Base-by-base conservation (phyloP, 2,329 filamentous ascomycete species). In the Rhexocercosporidium sp. region DNA sequence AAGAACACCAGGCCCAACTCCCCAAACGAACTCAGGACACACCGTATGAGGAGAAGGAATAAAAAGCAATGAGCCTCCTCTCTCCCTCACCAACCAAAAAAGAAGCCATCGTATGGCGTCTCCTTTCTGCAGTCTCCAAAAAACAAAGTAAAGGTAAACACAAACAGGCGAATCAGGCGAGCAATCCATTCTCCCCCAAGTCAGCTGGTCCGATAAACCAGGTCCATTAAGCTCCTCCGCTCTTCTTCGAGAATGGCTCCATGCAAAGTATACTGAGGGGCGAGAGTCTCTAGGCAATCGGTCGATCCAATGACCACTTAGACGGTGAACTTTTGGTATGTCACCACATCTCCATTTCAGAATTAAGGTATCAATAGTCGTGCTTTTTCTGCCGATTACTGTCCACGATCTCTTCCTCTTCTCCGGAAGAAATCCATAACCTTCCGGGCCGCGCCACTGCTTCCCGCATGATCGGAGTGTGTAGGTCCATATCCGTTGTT, bases 371-470 rank as follows among this genome's bases (percentile, higher is more conserved):
- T 25, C 11, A 27, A 29, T 37, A 56, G n/a, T 18, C 9, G 12
- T 44, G 11, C 8, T 44, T 16, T 18, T 18, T 59, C 11, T 8
- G 14, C 20, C 14, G 22, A 20, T 69, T 47, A 69, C 56, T 69
- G 60, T 7, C 67, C 72, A 20, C 75, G 66, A 91, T 85, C 73
- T 90, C 92, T 81, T 91, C 92, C 93, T 77, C 94, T 88, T 78
- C 94, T 87, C 74, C 96, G 87, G 84, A 99, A 99, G 80, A 98
- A 97, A 81, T 99, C 95, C 94, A 99, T 98, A 46, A 99, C 96
- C 77, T 93, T 90, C 78, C 94, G 91, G 16, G 94, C 94, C 3
- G 94, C 92, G 65, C 93, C 93, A 71, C 90, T 95, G 78, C 92
- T 96, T 53, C 95, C 95, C 37, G 90, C 90, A 61, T 77, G 73